Conservation (phyloP, 2,329 filamentous ascomycete genomes). For the Ceratocystis harringtonii region DNA sequence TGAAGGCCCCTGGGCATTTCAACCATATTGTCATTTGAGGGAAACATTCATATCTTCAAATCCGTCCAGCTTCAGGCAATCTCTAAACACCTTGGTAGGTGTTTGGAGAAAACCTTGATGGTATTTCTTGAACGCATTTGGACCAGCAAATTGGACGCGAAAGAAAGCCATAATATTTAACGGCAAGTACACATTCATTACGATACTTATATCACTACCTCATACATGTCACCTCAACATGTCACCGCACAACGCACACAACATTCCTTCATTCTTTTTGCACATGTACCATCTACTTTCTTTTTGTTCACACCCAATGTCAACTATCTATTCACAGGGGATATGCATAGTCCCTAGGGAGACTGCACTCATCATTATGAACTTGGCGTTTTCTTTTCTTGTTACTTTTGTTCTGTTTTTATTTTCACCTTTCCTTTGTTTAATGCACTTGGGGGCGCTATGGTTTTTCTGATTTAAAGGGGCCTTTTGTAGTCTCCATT, state of each 20-base stretch:
- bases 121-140: not conserved
- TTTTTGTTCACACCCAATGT: not conserved
- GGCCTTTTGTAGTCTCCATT: not conserved
- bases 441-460: not conserved
- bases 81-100: too few species aligned
- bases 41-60: slow-evolving; percentile 12
- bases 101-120: not conserved
- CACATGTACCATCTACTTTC: not conserved
- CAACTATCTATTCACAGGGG: not conserved
- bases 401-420: not conserved
- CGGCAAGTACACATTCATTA: slow-evolving; percentile 4
- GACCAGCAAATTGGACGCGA: not conserved
- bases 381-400: not conserved
- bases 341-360: slow-evolving; percentile 5
- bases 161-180: not conserved
- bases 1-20: slow-evolving; percentile 63
- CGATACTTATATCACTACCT: not conserved
- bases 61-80: too few species aligned
- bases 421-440: not conserved
- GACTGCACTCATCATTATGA: not conserved
- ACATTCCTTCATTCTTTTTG: not conserved
- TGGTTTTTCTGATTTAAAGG: not conserved
- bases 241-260: not conserved
- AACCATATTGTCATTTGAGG: slow-evolving; percentile 59
- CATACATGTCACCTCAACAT: too few species aligned